Conservation (phyloP, 2,329 filamentous ascomycete genomes). For the Beauveria sp. region DNA sequence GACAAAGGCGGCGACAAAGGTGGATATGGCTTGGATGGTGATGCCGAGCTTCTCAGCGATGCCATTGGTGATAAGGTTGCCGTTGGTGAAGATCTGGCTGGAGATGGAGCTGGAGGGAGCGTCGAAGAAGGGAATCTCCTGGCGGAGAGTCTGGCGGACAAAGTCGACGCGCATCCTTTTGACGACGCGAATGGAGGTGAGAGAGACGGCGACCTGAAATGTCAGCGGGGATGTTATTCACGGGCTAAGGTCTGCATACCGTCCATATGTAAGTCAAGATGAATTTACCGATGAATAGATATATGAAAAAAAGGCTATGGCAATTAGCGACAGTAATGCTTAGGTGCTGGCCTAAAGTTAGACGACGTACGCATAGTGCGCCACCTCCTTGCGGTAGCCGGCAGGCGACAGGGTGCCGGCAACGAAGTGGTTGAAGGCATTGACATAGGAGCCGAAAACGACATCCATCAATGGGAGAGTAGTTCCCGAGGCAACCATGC, state of each 20-base stretch:
- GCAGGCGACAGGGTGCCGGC: conserved; percentile 32
- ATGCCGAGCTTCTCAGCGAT: conserved; percentile 38
- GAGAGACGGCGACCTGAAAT: conserved; percentile 27
- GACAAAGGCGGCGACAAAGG: conserved; percentile 31
- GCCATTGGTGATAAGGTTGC: conserved; percentile 36
- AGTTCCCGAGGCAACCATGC: conserved; percentile 30
- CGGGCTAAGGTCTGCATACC: conserved; percentile 24
- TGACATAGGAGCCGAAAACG: conserved; percentile 47
- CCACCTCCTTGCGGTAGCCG: conserved; percentile 43
- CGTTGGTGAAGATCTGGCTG: conserved; percentile 40
- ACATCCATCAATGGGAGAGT: conserved; percentile 50
- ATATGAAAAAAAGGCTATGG: conserved; percentile 46
- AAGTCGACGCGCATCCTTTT: conserved; percentile 31
- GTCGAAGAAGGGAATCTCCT: conserved; percentile 51
- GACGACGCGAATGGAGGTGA: conserved; percentile 29
- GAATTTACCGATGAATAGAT: conserved; percentile 49
- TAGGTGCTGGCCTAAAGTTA: background rate
- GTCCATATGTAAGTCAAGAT: conserved; percentile 46
- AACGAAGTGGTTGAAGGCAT: conserved; percentile 50
- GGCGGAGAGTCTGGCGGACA: conserved; percentile 32
- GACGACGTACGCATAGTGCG: conserved; percentile 32
- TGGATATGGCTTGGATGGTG: conserved; percentile 32
- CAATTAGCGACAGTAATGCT: background rate
- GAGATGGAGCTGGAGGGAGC: conserved; percentile 34
- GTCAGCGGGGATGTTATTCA: background rate